Conservation (phyloP, 2,329 filamentous ascomycete genomes). For the Venturiaceae sp. region DNA sequence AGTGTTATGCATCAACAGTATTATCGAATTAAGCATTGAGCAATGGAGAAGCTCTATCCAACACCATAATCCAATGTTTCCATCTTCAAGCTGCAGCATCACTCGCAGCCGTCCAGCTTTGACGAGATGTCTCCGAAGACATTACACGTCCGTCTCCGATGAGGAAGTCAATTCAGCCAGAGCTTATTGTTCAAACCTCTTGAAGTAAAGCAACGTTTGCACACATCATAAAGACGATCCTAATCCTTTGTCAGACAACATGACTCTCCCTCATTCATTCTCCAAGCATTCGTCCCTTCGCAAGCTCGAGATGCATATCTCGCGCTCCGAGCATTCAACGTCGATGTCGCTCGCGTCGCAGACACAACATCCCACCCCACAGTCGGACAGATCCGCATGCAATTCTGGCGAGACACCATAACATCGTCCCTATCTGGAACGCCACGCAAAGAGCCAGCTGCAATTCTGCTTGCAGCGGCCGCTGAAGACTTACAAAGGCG, state of each 20-base stretch:
- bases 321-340: slow-evolving; percentile 82
- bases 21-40: background rate
- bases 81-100: background rate
- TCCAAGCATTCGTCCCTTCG: slow-evolving; percentile 73
- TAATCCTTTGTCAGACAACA: slow-evolving; percentile 50
- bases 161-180: slow-evolving; percentile 39
- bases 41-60: slow-evolving; percentile 3
- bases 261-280: slow-evolving; percentile 79
- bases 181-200: slow-evolving; percentile 48
- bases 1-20: background rate
- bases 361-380: slow-evolving; percentile 83
- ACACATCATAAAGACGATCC: no score
- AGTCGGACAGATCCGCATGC: slow-evolving; percentile 79
- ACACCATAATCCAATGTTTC: slow-evolving; percentile 2
- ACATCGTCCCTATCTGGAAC: slow-evolving; percentile 64
- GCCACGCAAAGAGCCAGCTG: slow-evolving; percentile 86
- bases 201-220: slow-evolving; percentile 40
- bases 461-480: slow-evolving; percentile 68
- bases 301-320: slow-evolving; percentile 74
- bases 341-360: slow-evolving; percentile 82
- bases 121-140: slow-evolving; percentile 1
- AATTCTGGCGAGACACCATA: slow-evolving; percentile 89
- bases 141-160: slow-evolving; percentile 10
- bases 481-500: slow-evolving; percentile 46
- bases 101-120: slow-evolving; percentile 3